A percentile compares a stretch with the other conserved stretches of the same genome.
Evolutionary conservation across 2,329 filamentous ascomycete genomes (phyloP).

Genomic region (Dactylellina sp.): DNA sequence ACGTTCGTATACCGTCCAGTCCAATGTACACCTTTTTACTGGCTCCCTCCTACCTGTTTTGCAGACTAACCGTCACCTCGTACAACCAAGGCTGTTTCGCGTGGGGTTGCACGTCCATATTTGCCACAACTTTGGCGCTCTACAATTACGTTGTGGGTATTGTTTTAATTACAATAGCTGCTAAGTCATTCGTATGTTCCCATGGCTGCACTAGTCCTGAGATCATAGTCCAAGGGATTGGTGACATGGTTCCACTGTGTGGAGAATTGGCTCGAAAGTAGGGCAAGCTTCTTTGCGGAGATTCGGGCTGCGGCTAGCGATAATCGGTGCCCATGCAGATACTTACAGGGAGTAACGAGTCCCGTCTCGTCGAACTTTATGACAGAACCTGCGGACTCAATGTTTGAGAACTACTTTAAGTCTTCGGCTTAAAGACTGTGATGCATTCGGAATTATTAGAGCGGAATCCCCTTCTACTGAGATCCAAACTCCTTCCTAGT

Average conservation of each 20-base stretch:
- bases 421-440: no score
- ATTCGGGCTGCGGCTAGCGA: background rate
- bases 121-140: background rate
- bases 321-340: conserved; percentile 7
- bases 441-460: no score
- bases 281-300: conserved; percentile 4
- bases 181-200: background rate
- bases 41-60: background rate
- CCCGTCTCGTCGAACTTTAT: background rate
- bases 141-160: background rate
- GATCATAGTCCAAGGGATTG: no score
- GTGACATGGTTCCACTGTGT: background rate
- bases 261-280: background rate
- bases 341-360: background rate
- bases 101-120: background rate
- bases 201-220: conserved; percentile 10
- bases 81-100: background rate
- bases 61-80: background rate
- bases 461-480: no score
- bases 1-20: background rate
- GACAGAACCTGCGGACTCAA: background rate
- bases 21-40: background rate
- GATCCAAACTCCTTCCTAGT: no score
- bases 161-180: background rate
- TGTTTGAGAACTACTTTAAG: background rate